Evolutionary conservation across 1,139 yeast species (phyloP), one percentile per base, ranked within the genome.

Genomic region (Hyphopichia fennica): DNA sequence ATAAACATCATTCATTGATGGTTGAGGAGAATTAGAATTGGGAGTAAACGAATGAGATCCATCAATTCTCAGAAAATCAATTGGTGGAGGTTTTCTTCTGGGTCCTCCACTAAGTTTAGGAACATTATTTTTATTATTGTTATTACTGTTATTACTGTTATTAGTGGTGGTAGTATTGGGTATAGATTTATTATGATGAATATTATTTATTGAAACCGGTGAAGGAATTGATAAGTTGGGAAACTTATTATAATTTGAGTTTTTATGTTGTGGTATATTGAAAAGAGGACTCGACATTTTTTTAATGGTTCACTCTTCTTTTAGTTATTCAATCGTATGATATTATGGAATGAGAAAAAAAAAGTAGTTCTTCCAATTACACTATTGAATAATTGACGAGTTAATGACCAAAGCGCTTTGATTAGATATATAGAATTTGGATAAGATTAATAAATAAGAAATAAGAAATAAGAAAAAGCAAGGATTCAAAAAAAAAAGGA

Each of bases 81-180:
- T 67, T 19, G 77, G 76, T 6, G 77, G 77, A 11, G 77, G 76
- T 49, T 72, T 72, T 38, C 78, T 54, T 47, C 61, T 64, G 10
- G 37, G 37, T 31, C 29, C 23, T 27, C 18, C 11, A 17, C 16
- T 31, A 16, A 25, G 30, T 27, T 18, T 30, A 25, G 33, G 29
- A 14, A 20, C 4, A 16, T 32, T 20, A 14, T 38, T 31, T 3
- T 22, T 11, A 32, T 5, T 13, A 32, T 38, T 36, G 11, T n/a
- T 27, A 27, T 27, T 27, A n/a, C 6, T 27, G 15, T n/a, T 27
- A 5, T 10, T 27, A 27, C 11, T 27, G 5, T 10, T 5, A 27
- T 27, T 27, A 6, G 11, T 27, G 14, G 13, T 8, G 15, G 5
- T 5, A 8, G 14, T 13, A 27, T 27, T 27, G 30, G 19, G 23